Base-by-base conservation (phyloP, 192 early-diverging fungal genomes). In the Tieghemiomyces parasiticus region DNA sequence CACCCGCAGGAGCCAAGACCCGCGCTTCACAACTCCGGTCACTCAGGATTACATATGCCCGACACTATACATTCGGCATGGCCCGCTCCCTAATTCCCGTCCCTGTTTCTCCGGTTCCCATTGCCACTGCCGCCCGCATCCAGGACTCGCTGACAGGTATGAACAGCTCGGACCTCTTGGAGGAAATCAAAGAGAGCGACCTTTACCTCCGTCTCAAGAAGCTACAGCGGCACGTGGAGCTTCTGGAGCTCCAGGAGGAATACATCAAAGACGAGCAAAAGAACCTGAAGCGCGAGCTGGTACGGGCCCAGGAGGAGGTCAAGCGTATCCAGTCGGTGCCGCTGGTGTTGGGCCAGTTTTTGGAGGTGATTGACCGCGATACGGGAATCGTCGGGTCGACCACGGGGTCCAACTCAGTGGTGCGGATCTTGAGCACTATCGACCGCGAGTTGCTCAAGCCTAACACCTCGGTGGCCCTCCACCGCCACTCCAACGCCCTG, bases 221-320 rank as follows among this genome's bases (percentile, higher is more conserved):
- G 64, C 81, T 96, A 22, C 89, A 95, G 62, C 82, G 89, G 35
- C 90, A 96, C 67, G 71, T 96, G 22, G 95, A 99, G 73, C 88
- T 99, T 63, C 74, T 99, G 45, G 86, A 92, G 54, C 75, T 99
- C 29, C 93, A 99, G 75, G 93, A 99, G 68, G 93, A 97, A 70
- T 99, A 97, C 71, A 99, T 99, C 71, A 95, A 95, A 75, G 92
- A 95, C 66, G 94, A 99, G 72, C 91, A 94, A 77, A 90, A 92
- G 75, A 94, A 97, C 71, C 65, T 99, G 55, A 92, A 95, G 68
- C 77, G 89, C 46, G 95, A 99, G 65, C 76, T 99, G 53, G 76
- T 95, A 46, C 83, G 91, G 33, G 92, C 95, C 26, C 88, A 92
- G 70, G 94, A 95, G 63, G 93, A 99, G 72, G 94, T 99, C 31